Percentiles rank a stretch among this genome's conserved stretches.
Evolutionary conservation across 805 yeast species (phyloP).

Genomic region (Wickerhamiella spandovensis): DNA sequence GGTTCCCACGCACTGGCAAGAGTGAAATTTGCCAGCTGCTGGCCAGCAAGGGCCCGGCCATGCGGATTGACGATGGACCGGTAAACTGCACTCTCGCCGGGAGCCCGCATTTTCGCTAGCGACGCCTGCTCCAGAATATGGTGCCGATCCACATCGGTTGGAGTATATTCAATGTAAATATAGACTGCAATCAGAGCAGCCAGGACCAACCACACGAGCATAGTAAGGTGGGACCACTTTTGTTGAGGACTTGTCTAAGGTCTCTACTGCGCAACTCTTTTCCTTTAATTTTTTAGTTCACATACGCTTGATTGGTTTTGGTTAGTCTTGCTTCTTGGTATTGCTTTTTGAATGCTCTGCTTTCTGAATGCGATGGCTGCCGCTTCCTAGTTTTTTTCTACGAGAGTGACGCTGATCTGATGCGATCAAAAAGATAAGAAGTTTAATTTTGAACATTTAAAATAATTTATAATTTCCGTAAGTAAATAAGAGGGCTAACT

Average conservation of each 20-base stretch:
- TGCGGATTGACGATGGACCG: constrained; percentile 64
- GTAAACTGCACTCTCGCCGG: constrained; percentile 61
- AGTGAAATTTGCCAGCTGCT: constrained; percentile 37
- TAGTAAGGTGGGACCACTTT: constrained; percentile 1
- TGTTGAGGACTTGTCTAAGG: not conserved
- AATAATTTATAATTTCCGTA: too few species aligned
- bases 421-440: too few species aligned
- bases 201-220: constrained; percentile 14
- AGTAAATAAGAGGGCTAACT: too few species aligned
- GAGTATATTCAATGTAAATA: constrained; percentile 13
- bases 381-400: too few species aligned
- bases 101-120: constrained; percentile 47
- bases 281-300: too few species aligned
- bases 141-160: constrained; percentile 26
- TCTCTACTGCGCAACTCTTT: too few species aligned
- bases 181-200: constrained; percentile 10
- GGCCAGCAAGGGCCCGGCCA: constrained; percentile 26
- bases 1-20: constrained; percentile 46
- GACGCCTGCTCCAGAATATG: constrained; percentile 43
- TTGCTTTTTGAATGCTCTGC: too few species aligned
- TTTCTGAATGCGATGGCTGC: too few species aligned
- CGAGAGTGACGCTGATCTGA: too few species aligned
- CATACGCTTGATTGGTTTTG: too few species aligned
- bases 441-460: too few species aligned
- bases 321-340: too few species aligned